phyloP scores from a whole-genome alignment of 2,329 filamentous ascomycete genomes.

The Hypoxylon sp. region DNA sequence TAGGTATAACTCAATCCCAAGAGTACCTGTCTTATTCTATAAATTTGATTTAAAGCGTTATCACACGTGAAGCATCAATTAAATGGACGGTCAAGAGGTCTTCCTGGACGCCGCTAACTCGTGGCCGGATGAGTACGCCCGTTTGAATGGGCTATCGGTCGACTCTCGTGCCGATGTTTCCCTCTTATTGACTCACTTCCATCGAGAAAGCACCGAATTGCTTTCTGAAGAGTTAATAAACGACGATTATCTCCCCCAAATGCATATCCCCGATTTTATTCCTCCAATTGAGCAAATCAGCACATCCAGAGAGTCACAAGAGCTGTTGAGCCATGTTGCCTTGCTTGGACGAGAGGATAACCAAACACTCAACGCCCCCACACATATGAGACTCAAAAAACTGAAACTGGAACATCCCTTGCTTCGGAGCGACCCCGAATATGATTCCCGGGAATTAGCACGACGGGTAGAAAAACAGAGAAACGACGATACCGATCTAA shows the following conservation, averaged over 20 bases:
- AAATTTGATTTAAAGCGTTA: neutral
- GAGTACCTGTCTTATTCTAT: too few species aligned
- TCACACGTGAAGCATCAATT: neutral
- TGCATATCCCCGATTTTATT: constrained; percentile 40
- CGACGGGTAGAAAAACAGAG: constrained; percentile 38
- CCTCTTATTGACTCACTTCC: constrained; percentile 33
- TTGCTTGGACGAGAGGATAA: constrained; percentile 22
- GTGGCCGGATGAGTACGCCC: constrained; percentile 49
- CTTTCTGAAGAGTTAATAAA: constrained; percentile 24
- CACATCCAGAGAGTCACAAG: constrained; percentile 38
- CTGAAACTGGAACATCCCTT: constrained; percentile 51
- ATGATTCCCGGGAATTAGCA: constrained; percentile 48
- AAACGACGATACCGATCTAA: constrained; percentile 33
- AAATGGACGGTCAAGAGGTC: constrained; percentile 19
- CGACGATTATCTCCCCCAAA: constrained; percentile 41
- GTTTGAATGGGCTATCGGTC: constrained; percentile 47
- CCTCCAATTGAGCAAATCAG: constrained; percentile 42
- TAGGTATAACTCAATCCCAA: neutral
- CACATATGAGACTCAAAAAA: constrained; percentile 18
- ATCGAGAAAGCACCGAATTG: constrained; percentile 17
- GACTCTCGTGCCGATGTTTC: constrained; percentile 47
- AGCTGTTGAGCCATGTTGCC: constrained; percentile 38
- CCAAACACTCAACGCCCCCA: neutral
- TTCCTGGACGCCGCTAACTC: constrained; percentile 16
- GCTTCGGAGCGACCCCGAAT: constrained; percentile 50